Percentiles rank a stretch among this genome's conserved stretches.
These are phyloP conservation scores for Kluyveromyces nonfermentans DNA, from an alignment of 805 yeast genomes.

Conservation along the genomic window DNA sequence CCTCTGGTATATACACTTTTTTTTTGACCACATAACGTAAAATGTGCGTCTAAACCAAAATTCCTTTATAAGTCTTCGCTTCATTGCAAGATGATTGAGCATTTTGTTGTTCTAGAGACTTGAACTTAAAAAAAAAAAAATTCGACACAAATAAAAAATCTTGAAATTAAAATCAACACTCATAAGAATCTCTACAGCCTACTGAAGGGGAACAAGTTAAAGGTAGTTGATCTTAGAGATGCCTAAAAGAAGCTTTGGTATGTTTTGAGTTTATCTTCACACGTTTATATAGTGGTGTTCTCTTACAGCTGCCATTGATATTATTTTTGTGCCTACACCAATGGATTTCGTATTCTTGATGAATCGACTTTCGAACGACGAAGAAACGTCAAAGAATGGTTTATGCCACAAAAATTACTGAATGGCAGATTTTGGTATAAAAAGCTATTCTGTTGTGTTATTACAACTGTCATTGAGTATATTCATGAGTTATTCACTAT, in stretches of 20 bases:
- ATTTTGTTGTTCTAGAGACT: no score
- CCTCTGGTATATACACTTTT: no score
- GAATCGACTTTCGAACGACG: not conserved
- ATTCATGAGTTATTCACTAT: not conserved
- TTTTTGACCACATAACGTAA: no score
- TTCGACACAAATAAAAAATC: no score
- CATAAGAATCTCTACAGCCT: conserved; percentile 23
- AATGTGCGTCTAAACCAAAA: no score
- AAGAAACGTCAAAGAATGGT: not conserved
- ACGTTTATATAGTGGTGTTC: not conserved
- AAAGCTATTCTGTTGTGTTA: not conserved
- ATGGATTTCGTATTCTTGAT: not conserved
- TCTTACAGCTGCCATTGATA: not conserved
- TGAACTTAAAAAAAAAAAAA: no score
- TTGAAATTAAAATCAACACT: conserved; percentile 31
- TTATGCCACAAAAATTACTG: not conserved
- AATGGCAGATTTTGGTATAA: not conserved
- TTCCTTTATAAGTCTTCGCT: no score
- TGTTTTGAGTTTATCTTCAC: not conserved
- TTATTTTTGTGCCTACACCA: not conserved
- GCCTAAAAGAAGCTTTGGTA: conserved; percentile 9
- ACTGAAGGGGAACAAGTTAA: not conserved
- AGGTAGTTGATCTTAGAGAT: conserved; percentile 26
- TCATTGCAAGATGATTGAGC: no score
- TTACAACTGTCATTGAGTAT: not conserved